Percentiles rank a stretch among this genome's conserved stretches.
phyloP scores from a whole-genome alignment of 2,329 filamentous ascomycete species.

The Aschersonia sp. region DNA sequence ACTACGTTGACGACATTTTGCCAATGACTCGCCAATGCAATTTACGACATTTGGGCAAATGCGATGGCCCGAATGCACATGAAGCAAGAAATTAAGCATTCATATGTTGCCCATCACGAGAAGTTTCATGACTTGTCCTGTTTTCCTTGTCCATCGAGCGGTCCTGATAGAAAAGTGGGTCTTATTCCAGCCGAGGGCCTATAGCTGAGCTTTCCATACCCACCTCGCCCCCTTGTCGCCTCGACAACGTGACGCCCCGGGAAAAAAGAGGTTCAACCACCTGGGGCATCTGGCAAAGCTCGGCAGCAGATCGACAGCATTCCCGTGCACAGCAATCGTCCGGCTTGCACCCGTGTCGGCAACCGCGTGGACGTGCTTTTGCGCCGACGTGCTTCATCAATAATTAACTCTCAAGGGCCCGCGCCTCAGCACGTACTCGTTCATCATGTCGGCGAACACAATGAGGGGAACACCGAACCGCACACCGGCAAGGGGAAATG shows the following conservation, averaged over 20 bases:
- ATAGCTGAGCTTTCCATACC: background rate
- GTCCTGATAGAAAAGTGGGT: background rate
- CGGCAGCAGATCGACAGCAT: background rate
- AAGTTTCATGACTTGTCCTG: background rate
- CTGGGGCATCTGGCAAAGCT: background rate
- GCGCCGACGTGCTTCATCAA: too few relatives aligned
- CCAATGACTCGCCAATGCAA: background rate
- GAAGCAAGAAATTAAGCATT: background rate
- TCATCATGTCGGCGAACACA: slow-evolving; percentile 43
- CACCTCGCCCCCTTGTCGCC: slow-evolving; percentile 2
- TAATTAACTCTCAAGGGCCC: background rate
- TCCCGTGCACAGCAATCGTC: background rate
- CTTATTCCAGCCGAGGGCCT: background rate
- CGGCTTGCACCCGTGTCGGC: background rate
- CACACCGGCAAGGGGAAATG: slow-evolving; percentile 39
- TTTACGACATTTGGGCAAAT: background rate
- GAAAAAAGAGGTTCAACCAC: background rate
- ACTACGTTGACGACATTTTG: background rate
- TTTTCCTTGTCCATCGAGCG: background rate
- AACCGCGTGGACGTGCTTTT: too few relatives aligned
- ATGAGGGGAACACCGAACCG: slow-evolving; percentile 57
- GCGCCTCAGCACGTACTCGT: background rate
- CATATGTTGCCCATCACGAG: background rate
- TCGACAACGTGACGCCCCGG: slow-evolving; percentile 5
- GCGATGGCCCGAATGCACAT: background rate